Base-by-base conservation (phyloP, 164 flowering plant genomes). In the Chloranthus sessilifolius region DNA sequence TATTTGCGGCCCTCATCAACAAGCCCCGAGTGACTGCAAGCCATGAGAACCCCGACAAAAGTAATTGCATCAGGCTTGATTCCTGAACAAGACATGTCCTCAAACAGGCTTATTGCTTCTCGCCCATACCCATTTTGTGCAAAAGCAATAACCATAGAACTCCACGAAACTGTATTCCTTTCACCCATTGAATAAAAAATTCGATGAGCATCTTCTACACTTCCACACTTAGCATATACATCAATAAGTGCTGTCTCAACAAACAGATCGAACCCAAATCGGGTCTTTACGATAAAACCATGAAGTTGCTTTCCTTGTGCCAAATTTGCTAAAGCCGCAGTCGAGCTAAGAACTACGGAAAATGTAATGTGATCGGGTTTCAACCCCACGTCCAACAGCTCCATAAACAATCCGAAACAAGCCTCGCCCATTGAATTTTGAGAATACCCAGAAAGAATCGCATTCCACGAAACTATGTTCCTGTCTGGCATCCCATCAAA, bases 21-120 rank as follows among this genome's bases (percentile, higher is more conserved):
- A 27, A 55, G 59, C 35, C 51, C 51, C 5, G 42, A 45, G 15
- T 55, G 59, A 25, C 59, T 55, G 28, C 59, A 55, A 9, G 59
- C 59, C 25, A 45, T 35, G 30, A 55, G 47, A 22, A 55, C 39
- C 1, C 51, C 50, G 8, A 55, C 43, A 24, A 55, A 55, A 9
- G 59, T 55, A 12, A 55, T 17, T 5, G 42, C 26, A 46, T 36
- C 47, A 2, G 59, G 52, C 16, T 45, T 33, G 37, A 55, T 24
- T 44, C 52, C 34, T 2, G 19, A 34, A 19, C 14, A 21, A 9
- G 17, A 31, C 59, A 55, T 55, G 24, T 46, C 40, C 25, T 46
- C 43, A 19, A 34, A 55, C 30, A 55, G 17, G 21, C 5, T 8
- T 25, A 55, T 55, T 0, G 59, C 42, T 7, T 55, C 34, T 5